phyloP scores from a whole-genome alignment of 306 rosid genomes.

The Comarum palustre region DNA sequence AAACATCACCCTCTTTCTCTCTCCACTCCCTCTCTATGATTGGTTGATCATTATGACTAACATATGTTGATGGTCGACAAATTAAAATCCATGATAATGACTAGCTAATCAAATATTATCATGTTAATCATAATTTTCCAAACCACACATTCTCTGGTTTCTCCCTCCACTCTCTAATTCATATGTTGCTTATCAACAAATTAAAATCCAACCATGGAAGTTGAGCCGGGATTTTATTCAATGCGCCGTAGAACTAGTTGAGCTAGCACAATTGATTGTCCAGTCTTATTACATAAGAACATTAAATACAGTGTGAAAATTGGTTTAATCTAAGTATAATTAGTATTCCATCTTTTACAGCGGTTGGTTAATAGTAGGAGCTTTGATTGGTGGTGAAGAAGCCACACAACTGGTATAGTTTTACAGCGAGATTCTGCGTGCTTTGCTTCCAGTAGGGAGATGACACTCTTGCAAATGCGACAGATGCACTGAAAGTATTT shows the following conservation, averaged over 20 bases:
- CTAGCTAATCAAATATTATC: too few species aligned
- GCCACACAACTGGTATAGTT: not conserved
- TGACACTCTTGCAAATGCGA: not conserved
- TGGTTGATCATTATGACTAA: too few species aligned
- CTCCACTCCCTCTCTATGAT: too few species aligned
- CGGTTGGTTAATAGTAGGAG: not conserved
- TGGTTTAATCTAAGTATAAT: constrained; percentile 2
- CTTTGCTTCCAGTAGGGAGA: constrained; percentile 9
- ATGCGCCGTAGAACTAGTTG: not conserved
- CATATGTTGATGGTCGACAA: too few species aligned
- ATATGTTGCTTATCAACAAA: too few species aligned
- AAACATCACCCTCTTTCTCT: too few species aligned
- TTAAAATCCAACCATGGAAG: not conserved
- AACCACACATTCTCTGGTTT: too few species aligned
- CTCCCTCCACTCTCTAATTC: too few species aligned
- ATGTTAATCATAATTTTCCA: too few species aligned
- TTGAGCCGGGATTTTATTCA: not conserved
- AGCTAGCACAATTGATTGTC: not conserved
- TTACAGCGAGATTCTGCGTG: not conserved
- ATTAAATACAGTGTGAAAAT: constrained; percentile 7
- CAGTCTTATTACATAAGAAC: not conserved
- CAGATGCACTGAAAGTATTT: not conserved
- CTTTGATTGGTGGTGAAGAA: not conserved
- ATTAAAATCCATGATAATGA: too few species aligned
- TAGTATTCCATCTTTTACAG: not conserved